Evolutionary conservation across 768 basidiomycete species (phyloP), one percentile per base, ranked within the genome.

Genomic region (Rhizopogon vulgaris): DNA sequence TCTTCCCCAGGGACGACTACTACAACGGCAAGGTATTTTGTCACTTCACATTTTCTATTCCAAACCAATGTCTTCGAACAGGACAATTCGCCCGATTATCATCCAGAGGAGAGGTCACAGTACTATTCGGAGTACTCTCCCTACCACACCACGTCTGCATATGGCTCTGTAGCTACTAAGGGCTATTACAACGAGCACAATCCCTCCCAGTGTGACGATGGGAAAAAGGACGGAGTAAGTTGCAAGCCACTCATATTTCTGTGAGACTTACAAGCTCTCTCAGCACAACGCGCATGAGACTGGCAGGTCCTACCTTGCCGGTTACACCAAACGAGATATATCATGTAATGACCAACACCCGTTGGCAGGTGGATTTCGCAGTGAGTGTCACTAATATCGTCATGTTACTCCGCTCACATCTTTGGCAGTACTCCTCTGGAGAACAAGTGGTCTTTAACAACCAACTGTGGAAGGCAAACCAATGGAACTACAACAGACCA

Each of bases 401-500:
- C 1, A 0, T 14, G 0, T 11, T 1, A 0, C 0, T 25, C 3
- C 6, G 14, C 45, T 60, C 18, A 67, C 30, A 6, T 10, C 1
- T 4, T 6, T 10, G 15, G 7, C 2, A 69, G 67, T 69, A 69
- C 4, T 34, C 12, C 4, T 55, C 65, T 2, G 67, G 65, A 1
- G 17, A 56, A 0, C 38, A 43, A 34, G 67, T 46, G 4, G 64
- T 69, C 5, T 69, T 41, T 12, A 55, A 57, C 11, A 40, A 47
- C 1, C 56, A 61, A 1, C 6, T 69, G 32, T 66, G 15, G 32
- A 61, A 57, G 2, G 65, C 65, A 12, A 58, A 3, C 6, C 67
- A 66, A 8, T 66, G 65, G 67, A 59, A 56, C 0, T 66, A 49
- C 3, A 52, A 67, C 41, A 67, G 56, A 1, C 47, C 48, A 0